These are phyloP conservation scores for Podila clonocystis DNA, from an alignment of 192 early-diverging fungal genomes.

Conservation along the genomic window DNA sequence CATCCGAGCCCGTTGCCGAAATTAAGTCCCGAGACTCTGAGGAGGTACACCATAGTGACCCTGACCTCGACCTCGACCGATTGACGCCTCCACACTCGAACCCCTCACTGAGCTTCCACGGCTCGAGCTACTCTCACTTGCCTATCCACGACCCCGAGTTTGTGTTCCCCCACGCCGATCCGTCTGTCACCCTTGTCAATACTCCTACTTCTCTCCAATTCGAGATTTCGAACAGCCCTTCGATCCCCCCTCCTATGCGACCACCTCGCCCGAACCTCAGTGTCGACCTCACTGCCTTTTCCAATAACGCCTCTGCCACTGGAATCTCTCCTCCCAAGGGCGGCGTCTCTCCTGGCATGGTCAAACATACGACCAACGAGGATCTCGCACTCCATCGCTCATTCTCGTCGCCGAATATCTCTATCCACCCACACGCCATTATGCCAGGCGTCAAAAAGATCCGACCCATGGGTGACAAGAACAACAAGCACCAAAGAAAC, in stretches of 20 bases:
- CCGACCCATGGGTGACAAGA: background rate
- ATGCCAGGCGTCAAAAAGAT: no score
- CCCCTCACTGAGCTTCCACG: slow-evolving; percentile 22
- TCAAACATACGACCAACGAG: no score
- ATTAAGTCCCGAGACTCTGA: background rate
- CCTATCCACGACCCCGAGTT: slow-evolving; percentile 16
- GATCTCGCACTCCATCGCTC: no score
- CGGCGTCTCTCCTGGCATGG: background rate
- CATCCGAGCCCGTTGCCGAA: slow-evolving; percentile 21
- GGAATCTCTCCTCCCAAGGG: background rate
- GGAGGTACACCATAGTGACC: background rate
- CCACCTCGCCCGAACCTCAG: background rate
- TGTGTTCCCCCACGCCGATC: slow-evolving; percentile 4
- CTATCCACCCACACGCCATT: no score
- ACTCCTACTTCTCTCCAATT: no score
- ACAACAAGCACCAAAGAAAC: background rate
- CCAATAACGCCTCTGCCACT: background rate
- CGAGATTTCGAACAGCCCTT: background rate
- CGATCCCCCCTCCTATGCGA: background rate
- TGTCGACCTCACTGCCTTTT: background rate
- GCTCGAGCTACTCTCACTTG: slow-evolving; percentile 20
- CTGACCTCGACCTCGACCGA: slow-evolving; percentile 1
- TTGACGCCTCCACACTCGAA: slow-evolving; percentile 16
- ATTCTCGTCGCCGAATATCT: no score
- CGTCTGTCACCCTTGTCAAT: background rate